Base-by-base conservation (phyloP, 2,329 filamentous ascomycete genomes). In the Dactylonectria estremocensis region DNA sequence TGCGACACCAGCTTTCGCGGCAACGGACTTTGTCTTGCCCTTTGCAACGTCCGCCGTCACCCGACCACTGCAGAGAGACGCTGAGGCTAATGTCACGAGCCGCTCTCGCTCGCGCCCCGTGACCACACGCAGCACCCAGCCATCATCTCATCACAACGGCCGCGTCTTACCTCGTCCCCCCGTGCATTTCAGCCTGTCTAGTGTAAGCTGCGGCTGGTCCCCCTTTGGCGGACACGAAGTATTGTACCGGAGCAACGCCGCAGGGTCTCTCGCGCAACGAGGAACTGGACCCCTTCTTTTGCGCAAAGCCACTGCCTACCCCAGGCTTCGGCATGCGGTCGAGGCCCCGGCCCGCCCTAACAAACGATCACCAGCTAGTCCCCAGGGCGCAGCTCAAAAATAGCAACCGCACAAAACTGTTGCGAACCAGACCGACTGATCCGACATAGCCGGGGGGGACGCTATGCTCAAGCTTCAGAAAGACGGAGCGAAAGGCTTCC, bases 361-460 rank as follows among this genome's bases (percentile, higher is more conserved):
- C 46, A 45, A 28, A 28, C 8, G 35, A 56, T 22, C 53, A 49
- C 18, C 46, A 49, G 14, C 9, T 49, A 24, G 22, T 11, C 46
- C 46, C 18, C 46, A 9, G 13, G 18, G 13, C n/a, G 22, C 18
- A 18, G 6, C 48, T 60, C 16, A 52, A 60, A 60, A 60, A 60
- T 60, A 60, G 57, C n/a, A 20, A 33, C 57, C 31, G 24, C 24
- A 52, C 16, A 13, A 14, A 54, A 11, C 45, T 50, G 60, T 50
- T 57, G 48, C 57, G 54, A 61, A 28, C 40, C 61, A 46, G 58
- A 55, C 64, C 64, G 64, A 37, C 13, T 57, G 54, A 64, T 60
- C 64, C 64, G 64, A 37, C 13, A 46, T 58, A 61, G 48, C 64
- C 64, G 58, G 58, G 35, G 24, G 24, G 24, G 24, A 28, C 57